A percentile compares a stretch with the other conserved stretches of the same genome.
These are phyloP conservation scores for Talaromyces sp. DNA, from an alignment of 2,329 filamentous ascomycete genomes.

Conservation along the genomic window DNA sequence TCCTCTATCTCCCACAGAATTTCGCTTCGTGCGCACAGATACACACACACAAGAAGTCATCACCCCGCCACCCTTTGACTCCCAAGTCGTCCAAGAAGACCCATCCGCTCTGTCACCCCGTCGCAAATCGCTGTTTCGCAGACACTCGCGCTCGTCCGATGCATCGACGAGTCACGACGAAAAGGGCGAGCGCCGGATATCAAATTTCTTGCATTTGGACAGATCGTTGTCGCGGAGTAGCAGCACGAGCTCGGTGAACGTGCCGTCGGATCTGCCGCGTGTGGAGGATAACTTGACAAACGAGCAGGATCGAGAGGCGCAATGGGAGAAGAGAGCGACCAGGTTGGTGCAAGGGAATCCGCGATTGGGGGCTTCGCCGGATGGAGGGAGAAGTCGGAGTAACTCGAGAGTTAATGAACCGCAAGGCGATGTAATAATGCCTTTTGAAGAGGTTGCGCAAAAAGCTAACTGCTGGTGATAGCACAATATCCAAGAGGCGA, in stretches of 20 bases:
- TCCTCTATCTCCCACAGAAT: constrained; percentile 44
- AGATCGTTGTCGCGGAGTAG: constrained; percentile 18
- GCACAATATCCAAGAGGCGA: constrained; percentile 85
- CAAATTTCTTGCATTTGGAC: constrained; percentile 30
- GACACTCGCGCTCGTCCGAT: constrained; percentile 21
- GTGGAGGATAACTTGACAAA: constrained; percentile 52
- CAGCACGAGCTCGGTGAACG: constrained; percentile 53
- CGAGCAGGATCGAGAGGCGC: constrained; percentile 57
- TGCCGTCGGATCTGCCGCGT: constrained; percentile 74
- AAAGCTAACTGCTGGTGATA: constrained; percentile 13
- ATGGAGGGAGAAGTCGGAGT: constrained; percentile 32
- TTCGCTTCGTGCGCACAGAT: constrained; percentile 81
- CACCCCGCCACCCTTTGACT: constrained; percentile 55
- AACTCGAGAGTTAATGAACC: constrained; percentile 24
- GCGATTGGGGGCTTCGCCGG: constrained; percentile 35
- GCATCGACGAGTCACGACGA: background rate
- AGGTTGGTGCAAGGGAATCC: constrained; percentile 64
- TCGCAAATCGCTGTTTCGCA: constrained; percentile 28
- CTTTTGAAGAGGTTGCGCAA: background rate
- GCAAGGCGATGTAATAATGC: constrained; percentile 31
- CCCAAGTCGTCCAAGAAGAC: constrained; percentile 2
- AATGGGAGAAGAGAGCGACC: constrained; percentile 94
- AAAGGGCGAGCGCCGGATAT: constrained; percentile 28
- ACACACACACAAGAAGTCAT: constrained; percentile 76
- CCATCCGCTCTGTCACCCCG: constrained; percentile 24